Conservation (phyloP, 2,329 filamentous ascomycete species). For the Hypoxylon sp. region DNA sequence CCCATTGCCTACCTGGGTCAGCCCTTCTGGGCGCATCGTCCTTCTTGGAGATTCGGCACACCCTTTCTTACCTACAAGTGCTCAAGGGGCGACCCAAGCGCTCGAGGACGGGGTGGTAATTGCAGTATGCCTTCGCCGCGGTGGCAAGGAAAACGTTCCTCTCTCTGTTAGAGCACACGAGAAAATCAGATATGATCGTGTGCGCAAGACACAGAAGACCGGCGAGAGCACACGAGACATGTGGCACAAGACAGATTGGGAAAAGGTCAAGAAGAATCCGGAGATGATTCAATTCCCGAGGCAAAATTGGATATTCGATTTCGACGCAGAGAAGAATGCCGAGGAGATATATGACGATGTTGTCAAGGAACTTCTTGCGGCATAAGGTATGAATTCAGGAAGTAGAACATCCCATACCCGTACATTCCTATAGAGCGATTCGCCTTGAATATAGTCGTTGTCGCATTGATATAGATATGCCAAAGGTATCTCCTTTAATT, state of each 20-base stretch:
- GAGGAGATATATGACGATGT: slow-evolving; percentile 58
- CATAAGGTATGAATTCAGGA: slow-evolving; percentile 18
- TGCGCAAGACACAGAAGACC: slow-evolving; percentile 65
- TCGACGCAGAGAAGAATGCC: slow-evolving; percentile 65
- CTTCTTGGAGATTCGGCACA: slow-evolving; percentile 67
- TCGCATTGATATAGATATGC: neutral
- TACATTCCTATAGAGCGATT: neutral
- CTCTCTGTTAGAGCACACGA: slow-evolving; percentile 61
- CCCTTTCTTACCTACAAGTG: slow-evolving; percentile 65
- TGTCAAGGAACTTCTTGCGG: slow-evolving; percentile 49
- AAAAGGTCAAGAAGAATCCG: slow-evolving; percentile 63
- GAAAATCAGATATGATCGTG: slow-evolving; percentile 65
- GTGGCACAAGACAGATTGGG: slow-evolving; percentile 71
- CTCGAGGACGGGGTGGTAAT: slow-evolving; percentile 67
- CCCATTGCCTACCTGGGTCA: slow-evolving; percentile 66
- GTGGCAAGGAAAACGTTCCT: slow-evolving; percentile 58
- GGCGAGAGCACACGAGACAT: slow-evolving; percentile 66
- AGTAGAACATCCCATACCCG: neutral
- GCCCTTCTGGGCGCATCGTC: slow-evolving; percentile 60
- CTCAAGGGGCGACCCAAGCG: slow-evolving; percentile 65
- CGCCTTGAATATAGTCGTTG: neutral
- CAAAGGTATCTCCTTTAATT: neutral
- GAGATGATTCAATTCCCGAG: slow-evolving; percentile 64
- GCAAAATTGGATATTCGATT: slow-evolving; percentile 67
- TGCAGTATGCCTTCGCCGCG: slow-evolving; percentile 61